Evolutionary conservation across 495 filamentous ascomycete species (phyloP).

Genomic region (Entonaema liquescens): DNA sequence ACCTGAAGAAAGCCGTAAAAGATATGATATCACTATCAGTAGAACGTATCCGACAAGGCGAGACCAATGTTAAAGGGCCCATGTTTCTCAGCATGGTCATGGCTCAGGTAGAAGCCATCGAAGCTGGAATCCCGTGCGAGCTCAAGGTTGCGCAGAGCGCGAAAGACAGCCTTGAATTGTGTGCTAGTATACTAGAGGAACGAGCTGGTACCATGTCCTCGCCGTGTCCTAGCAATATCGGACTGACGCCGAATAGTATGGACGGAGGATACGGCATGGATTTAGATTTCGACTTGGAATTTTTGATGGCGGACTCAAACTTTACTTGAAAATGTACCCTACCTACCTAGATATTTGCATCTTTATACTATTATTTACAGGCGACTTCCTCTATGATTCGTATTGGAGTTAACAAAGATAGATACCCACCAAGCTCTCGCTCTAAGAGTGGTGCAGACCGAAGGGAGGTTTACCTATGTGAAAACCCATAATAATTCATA

Average conservation of each 20-base stretch:
- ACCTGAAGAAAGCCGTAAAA: conserved; percentile 50
- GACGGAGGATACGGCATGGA: conserved; percentile 32
- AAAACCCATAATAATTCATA: background rate
- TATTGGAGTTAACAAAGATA: too few relatives aligned
- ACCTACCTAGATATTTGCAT: too few relatives aligned
- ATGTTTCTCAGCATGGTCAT: conserved; percentile 57
- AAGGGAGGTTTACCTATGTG: too few relatives aligned
- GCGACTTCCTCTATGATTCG: too few relatives aligned
- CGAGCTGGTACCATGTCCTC: conserved; percentile 15
- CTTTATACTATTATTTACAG: too few relatives aligned
- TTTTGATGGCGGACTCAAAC: conserved; percentile 32
- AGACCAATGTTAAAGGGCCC: conserved; percentile 61
- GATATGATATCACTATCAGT: conserved; percentile 46
- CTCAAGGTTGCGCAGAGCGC: conserved; percentile 37
- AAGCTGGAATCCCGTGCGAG: conserved; percentile 37
- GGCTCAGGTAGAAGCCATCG: conserved; percentile 52
- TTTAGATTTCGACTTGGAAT: conserved; percentile 34
- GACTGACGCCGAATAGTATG: conserved; percentile 26
- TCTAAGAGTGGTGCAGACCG: too few relatives aligned
- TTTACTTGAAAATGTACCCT: conserved; percentile 3
- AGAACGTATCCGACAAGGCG: conserved; percentile 55
- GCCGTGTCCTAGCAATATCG: conserved; percentile 8
- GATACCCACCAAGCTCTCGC: too few relatives aligned
- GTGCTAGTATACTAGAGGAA: conserved; percentile 41
- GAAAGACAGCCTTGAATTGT: conserved; percentile 45